phyloP scores from a whole-genome alignment of 2,329 filamentous ascomycete species.

The Coniochaeta sp. region DNA sequence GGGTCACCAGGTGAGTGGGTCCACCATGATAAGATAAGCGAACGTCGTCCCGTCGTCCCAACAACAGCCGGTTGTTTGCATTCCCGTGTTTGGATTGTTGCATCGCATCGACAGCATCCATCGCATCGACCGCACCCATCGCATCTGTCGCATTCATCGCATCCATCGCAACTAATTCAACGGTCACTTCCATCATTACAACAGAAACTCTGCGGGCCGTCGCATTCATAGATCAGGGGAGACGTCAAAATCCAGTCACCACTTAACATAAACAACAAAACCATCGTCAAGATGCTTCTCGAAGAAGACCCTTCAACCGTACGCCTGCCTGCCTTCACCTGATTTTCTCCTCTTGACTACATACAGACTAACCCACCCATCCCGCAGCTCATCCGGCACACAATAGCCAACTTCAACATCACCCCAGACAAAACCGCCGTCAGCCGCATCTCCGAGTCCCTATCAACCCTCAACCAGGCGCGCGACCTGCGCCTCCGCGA shows the following conservation, averaged over 20 bases:
- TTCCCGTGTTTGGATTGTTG: background rate
- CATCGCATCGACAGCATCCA: background rate
- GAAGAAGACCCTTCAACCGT: slow-evolving; percentile 88
- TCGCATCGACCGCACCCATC: background rate
- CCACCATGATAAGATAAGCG: slow-evolving; percentile 19
- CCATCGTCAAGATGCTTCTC: slow-evolving; percentile 69
- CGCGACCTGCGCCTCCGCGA: slow-evolving; percentile 72
- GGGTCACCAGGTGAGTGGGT: background rate
- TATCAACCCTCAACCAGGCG: slow-evolving; percentile 75
- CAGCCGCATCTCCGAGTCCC: slow-evolving; percentile 74
- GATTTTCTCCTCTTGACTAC: background rate
- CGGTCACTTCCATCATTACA: too few relatives aligned
- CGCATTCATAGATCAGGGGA: too few relatives aligned
- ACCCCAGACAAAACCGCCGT: slow-evolving; percentile 79
- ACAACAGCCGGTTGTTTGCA: slow-evolving; percentile 12
- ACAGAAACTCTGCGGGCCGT: slow-evolving; percentile 6
- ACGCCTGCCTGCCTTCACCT: slow-evolving; percentile 29
- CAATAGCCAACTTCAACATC: slow-evolving; percentile 92
- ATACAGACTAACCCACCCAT: slow-evolving; percentile 25
- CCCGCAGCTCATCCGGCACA: slow-evolving; percentile 80
- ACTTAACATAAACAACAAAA: too few relatives aligned
- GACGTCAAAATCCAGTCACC: too few relatives aligned
- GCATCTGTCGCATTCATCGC: background rate
- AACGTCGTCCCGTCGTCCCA: slow-evolving; percentile 12
- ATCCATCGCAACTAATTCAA: background rate